Evolutionary conservation across 306 rosid species (phyloP), one percentile per base, ranked within the genome.

Genomic region (Datisca glomerata): DNA sequence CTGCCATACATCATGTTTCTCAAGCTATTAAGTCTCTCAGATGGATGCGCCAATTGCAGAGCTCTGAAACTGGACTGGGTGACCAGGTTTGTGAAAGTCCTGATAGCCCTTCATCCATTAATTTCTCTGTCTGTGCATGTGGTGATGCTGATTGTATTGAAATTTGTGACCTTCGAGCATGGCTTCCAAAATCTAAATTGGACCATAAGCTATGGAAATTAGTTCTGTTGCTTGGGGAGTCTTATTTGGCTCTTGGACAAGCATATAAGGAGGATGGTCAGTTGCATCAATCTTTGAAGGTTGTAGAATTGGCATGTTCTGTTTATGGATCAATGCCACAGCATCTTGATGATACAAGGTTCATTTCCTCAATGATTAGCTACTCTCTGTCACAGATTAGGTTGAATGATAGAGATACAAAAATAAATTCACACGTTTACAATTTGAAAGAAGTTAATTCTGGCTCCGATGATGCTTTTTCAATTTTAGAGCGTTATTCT

Each of bases 271-370:
- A 76, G 64, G 97, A 83, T 49, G 63, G 57, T 16, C 97, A 79
- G 62, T 67, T 87, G 61, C 70, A 74, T 72, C 87, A 74, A 60
- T 78, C 97, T 61, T 70, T 87, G 45, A 83, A 83, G 57, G 89
- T 87, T 22, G 80, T 83, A 64, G 80, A 79, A 61, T 70, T 87
- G 65, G 93, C 94, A 4, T 87, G 82, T 49, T 80, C 94, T 67
- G 74, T 79, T 32, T 87, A 87, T 63, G 97, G 97, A 64, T 87
- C 97, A 57, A 87, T 87, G 97, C 97, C 97, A 54, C 65, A 73
- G 44, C 85, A 83, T 74, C 82, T 87, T 51, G 84, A 71, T 60
- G 94, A 87, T 43, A 68, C 93, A 6, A 67, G 58, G 22, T 87
- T 87, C 64, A 74, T 87, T 60, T 87, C 96, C 44, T 87, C 96